These are phyloP conservation scores for Candida parachauliodes DNA, from an alignment of 805 yeast species.

Conservation along the genomic window DNA sequence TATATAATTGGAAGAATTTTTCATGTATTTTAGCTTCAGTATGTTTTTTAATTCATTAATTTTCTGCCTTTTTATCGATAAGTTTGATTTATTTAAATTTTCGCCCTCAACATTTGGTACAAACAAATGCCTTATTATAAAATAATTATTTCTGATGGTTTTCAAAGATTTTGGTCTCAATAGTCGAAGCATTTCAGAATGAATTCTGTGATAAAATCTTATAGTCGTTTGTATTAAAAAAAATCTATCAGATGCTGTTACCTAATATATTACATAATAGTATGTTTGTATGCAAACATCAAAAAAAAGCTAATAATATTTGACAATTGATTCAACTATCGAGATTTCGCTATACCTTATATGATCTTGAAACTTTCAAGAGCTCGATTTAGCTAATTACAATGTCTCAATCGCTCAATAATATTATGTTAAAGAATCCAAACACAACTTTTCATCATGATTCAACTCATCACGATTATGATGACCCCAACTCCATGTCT, in stretches of 20 bases:
- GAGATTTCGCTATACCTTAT: neutral
- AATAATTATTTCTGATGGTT: neutral
- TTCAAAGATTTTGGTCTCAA: neutral
- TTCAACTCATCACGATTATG: too few species aligned
- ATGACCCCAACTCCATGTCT: too few species aligned
- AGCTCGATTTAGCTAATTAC: neutral
- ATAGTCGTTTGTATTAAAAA: neutral
- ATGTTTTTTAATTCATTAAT: neutral
- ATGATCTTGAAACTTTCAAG: neutral
- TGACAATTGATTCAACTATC: neutral
- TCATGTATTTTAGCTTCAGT: neutral
- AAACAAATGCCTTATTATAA: neutral
- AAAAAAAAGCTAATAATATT: neutral
- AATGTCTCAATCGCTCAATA: constrained; percentile 2
- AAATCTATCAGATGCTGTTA: neutral
- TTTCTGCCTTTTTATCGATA: neutral
- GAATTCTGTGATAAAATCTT: neutral
- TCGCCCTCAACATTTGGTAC: neutral
- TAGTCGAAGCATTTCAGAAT: neutral
- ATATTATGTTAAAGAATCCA: neutral
- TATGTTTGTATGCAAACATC: neutral
- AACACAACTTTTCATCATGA: too few species aligned
- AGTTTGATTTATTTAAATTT: neutral
- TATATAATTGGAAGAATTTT: neutral
- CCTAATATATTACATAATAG: neutral